Evolutionary conservation across 768 basidiomycete species (phyloP), one percentile per base, ranked within the genome.

Genomic region (Clitopilus passeckerianus): DNA sequence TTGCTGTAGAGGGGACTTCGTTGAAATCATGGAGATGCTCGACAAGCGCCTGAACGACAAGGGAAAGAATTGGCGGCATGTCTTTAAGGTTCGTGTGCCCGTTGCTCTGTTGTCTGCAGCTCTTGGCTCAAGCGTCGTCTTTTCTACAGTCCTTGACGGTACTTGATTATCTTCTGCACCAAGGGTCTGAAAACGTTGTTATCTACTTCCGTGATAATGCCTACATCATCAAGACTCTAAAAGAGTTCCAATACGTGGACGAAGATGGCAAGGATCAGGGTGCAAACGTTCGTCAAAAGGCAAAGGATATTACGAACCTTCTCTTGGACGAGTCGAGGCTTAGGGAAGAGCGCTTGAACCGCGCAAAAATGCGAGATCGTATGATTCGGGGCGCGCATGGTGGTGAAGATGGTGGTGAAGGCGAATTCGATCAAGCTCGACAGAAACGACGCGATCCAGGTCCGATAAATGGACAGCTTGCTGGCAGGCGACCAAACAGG

Each of bases 11-110:
- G 90, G 87, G 60, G 95, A 98, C 68, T 99, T 99, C 71, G 94
- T 98, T 12, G 97, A 99, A 76, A 93, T 99, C 68, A 98, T 99
- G 94, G 97, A 99, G 79, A 97, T 98, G 93, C 82, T 99, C 54
- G 97, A 98, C 75, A 98, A 99, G 75, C 87, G 97, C 56, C 77
- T 99, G 62, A 95, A 95, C 66, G 97, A 99, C 78, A 98, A 97
- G 80, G 97, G 97, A 35, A 98, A 98, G 85, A 98, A 98, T 68
- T 99, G 97, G 97, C 84, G 96, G 56, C 97, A 99, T 79, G 96
- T 98, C 59, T 98, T 97, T 85, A 98, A 98, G 82, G 93, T 88
- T 55, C 60, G 80, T 64, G 30, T 16, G 24, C 43, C 23, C 30
- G 33, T 54, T 46, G 23, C 16, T 16, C 6, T 59, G 6, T 23